phyloP scores from a whole-genome alignment of 2,329 filamentous ascomycete species.

The Diaporthe destruens region DNA sequence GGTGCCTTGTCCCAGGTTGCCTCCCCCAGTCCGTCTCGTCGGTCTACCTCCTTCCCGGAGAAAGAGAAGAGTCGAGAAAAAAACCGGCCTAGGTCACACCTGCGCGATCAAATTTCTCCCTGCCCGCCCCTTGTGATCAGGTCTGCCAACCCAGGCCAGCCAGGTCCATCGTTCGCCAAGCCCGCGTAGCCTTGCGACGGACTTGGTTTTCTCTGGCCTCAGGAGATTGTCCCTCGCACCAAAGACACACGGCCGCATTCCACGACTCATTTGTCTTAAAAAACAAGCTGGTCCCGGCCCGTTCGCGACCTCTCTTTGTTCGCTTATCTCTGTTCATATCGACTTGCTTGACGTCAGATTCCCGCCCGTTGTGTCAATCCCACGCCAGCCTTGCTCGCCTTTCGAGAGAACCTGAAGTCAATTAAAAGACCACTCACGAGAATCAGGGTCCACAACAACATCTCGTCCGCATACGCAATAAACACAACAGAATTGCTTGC shows the following conservation, averaged over 20 bases:
- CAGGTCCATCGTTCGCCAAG: slow-evolving; percentile 32
- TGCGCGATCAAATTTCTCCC: slow-evolving; percentile 31
- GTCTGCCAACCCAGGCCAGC: slow-evolving; percentile 26
- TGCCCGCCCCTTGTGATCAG: slow-evolving; percentile 25
- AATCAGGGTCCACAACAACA: neutral
- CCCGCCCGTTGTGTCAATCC: neutral
- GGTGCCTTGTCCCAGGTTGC: neutral
- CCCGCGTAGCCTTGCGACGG: slow-evolving; percentile 30
- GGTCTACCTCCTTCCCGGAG: neutral
- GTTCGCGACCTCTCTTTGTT: slow-evolving; percentile 25
- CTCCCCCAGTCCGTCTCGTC: neutral
- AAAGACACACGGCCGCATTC: slow-evolving; percentile 21
- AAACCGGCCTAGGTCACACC: slow-evolving; percentile 8
- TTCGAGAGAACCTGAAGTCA: neutral
- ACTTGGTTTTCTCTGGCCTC: slow-evolving; percentile 25
- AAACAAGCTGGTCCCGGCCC: slow-evolving; percentile 30
- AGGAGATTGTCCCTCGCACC: slow-evolving; percentile 22
- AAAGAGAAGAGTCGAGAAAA: too few relatives aligned
- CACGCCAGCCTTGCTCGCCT: slow-evolving; percentile 29
- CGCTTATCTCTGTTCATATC: slow-evolving; percentile 10
- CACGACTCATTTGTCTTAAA: slow-evolving; percentile 34
- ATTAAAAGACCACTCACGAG: neutral
- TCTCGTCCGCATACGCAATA: neutral
- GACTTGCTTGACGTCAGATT: slow-evolving; percentile 21
- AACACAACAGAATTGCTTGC: neutral